phyloP scores from a whole-genome alignment of 2,329 filamentous ascomycete species.

The Monascus ruber region DNA sequence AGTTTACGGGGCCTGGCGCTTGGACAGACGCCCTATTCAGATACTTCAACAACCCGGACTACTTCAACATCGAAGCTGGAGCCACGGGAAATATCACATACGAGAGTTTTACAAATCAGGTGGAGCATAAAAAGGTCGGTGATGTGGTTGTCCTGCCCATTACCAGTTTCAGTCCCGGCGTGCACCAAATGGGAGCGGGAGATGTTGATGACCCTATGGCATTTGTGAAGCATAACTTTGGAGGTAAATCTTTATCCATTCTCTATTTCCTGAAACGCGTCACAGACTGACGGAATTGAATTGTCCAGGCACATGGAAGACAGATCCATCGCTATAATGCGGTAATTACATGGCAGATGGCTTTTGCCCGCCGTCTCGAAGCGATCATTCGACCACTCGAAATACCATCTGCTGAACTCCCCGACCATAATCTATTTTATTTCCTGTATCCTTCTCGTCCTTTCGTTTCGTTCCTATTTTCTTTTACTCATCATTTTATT shows the following conservation, averaged over 20 bases:
- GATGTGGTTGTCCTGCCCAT: conserved; percentile 92
- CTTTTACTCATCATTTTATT: too few relatives aligned
- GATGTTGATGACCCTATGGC: conserved; percentile 89
- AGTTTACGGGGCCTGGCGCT: conserved; percentile 85
- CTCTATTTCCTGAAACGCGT: background rate
- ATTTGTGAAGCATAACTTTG: conserved; percentile 93
- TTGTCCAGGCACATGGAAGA: conserved; percentile 25
- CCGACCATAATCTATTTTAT: too few relatives aligned
- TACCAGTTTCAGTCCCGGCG: conserved; percentile 92
- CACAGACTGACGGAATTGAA: background rate
- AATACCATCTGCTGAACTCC: too few relatives aligned
- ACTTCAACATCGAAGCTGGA: conserved; percentile 62
- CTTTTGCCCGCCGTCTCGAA: background rate
- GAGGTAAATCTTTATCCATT: conserved; percentile 46
- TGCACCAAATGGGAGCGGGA: conserved; percentile 82
- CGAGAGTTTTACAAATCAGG: conserved; percentile 82
- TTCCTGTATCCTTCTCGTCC: too few relatives aligned
- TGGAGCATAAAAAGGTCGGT: conserved; percentile 70
- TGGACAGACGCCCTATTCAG: conserved; percentile 91
- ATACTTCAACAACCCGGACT: conserved; percentile 85
- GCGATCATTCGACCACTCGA: too few relatives aligned
- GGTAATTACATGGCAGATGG: background rate
- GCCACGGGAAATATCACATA: conserved; percentile 68
- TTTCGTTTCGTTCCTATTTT: too few relatives aligned
- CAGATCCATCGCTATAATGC: conserved; percentile 20